Conservation (phyloP, 306 rosid species). For the Dalbergia cultrata region DNA sequence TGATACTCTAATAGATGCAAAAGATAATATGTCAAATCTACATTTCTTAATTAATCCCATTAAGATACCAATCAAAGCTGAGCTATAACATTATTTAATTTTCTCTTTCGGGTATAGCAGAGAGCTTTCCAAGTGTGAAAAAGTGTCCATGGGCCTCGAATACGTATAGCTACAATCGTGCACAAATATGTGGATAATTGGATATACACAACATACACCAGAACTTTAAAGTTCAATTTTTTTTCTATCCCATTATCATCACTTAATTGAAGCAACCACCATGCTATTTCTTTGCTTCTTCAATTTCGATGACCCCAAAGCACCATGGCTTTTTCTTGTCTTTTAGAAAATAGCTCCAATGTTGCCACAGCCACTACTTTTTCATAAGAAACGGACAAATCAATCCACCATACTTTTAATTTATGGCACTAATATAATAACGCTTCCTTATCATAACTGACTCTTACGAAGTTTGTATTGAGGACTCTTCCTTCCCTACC, state of each 20-base stretch:
- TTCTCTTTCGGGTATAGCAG: background rate
- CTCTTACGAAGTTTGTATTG: constrained; percentile 10
- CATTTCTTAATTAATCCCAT: background rate
- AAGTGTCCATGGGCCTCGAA: background rate
- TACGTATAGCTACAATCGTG: background rate
- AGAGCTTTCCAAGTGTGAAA: constrained; percentile 3
- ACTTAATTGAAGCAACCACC: constrained; percentile 39
- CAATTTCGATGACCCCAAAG: constrained; percentile 29
- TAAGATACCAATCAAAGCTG: background rate
- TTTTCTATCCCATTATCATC: constrained; percentile 18
- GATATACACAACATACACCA: constrained; percentile 1
- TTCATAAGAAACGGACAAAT: constrained; percentile 37
- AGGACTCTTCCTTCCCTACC: background rate
- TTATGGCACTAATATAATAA: background rate
- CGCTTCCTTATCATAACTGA: background rate
- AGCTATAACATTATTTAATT: background rate
- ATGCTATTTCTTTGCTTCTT: constrained; percentile 12
- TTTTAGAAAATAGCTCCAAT: constrained; percentile 37
- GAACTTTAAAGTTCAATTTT: background rate
- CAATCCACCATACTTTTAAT: background rate
- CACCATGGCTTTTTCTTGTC: constrained; percentile 32
- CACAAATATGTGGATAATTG: background rate
- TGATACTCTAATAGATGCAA: background rate
- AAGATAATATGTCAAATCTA: background rate
- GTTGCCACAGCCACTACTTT: constrained; percentile 33